Conservation (phyloP, 768 basidiomycete genomes). For the Boletus subparvulus region DNA sequence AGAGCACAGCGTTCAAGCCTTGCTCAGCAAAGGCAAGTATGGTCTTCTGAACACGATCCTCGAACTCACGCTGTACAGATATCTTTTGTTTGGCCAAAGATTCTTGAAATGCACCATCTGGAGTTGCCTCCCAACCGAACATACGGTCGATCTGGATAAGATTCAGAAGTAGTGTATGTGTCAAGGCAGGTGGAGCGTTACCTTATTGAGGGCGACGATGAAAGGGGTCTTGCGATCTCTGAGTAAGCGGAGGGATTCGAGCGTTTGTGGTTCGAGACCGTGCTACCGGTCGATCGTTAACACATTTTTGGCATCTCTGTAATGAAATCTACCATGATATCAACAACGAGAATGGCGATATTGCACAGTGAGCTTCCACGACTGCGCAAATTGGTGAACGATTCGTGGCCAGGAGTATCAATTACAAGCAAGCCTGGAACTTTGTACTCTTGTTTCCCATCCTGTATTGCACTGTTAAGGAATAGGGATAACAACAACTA, state of each 20-base stretch:
- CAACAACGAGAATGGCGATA: constrained; percentile 97
- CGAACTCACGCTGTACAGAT: constrained; percentile 87
- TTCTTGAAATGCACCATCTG: constrained; percentile 90
- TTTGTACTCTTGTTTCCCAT: constrained; percentile 87
- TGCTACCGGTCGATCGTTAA: constrained; percentile 53
- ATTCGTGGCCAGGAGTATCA: constrained; percentile 99
- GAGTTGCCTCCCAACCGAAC: constrained; percentile 90
- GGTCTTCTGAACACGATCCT: constrained; percentile 80
- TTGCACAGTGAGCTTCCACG: constrained; percentile 97
- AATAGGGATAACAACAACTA: not conserved
- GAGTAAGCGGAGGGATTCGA: constrained; percentile 91
- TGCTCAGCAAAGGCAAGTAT: constrained; percentile 97
- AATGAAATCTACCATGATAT: constrained; percentile 77
- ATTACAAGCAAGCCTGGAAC: constrained; percentile 95
- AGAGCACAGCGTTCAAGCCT: constrained; percentile 90
- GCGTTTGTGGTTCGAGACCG: constrained; percentile 95
- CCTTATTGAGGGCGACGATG: constrained; percentile 98
- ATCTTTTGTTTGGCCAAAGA: constrained; percentile 80
- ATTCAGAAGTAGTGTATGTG: constrained; percentile 9
- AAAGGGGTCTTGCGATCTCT: constrained; percentile 95
- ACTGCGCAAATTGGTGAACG: constrained; percentile 93
- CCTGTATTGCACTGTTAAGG: constrained; percentile 41
- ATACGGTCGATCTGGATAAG: constrained; percentile 86
- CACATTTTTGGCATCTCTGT: not conserved
- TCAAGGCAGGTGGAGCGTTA: constrained; percentile 24